Percentiles rank a stretch among this genome's conserved stretches.
phyloP scores from a whole-genome alignment of 371 early-diverging fungal genomes.

The Mucor velutinosus region DNA sequence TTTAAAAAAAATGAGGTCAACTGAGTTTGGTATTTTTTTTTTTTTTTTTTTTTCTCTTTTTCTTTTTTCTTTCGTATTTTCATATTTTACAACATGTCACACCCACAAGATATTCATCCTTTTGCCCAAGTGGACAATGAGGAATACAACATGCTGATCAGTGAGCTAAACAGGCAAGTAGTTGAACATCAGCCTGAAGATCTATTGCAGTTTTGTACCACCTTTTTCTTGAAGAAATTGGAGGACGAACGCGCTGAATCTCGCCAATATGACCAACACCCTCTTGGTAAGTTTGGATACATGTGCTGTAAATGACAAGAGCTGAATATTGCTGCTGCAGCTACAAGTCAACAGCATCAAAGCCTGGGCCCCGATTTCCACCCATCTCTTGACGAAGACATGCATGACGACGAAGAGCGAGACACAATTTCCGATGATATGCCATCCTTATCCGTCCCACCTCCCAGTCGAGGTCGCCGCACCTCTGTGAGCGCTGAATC shows the following conservation, averaged over 20 bases:
- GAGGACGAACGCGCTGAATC: conserved; percentile 60
- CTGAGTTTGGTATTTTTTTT: not conserved
- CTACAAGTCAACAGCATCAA: not conserved
- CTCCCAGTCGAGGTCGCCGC: conserved; percentile 73
- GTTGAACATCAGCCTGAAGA: conserved; percentile 59
- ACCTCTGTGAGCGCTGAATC: conserved; percentile 96
- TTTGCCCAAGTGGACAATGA: conserved; percentile 15
- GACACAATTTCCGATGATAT: conserved; percentile 22
- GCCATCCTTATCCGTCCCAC: conserved; percentile 9
- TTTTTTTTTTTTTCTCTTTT: not conserved
- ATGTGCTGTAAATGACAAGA: not conserved
- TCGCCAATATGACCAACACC: conserved; percentile 24
- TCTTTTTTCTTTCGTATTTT: not conserved
- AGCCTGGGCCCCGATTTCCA: conserved; percentile 12
- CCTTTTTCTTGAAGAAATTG: conserved; percentile 76
- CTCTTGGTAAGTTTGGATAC: not conserved
- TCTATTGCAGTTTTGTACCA: conserved; percentile 85
- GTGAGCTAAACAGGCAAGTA: conserved; percentile 29
- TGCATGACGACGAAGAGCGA: conserved; percentile 36
- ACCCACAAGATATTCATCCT: conserved; percentile 24
- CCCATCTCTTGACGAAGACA: conserved; percentile 6
- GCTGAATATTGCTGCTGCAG: not conserved
- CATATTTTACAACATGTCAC: not conserved
- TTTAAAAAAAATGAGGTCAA: not conserved
- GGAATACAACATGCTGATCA: conserved; percentile 29